phyloP scores from a whole-genome alignment of 2,329 filamentous ascomycete species.

The Microsporum ferrugineum region DNA sequence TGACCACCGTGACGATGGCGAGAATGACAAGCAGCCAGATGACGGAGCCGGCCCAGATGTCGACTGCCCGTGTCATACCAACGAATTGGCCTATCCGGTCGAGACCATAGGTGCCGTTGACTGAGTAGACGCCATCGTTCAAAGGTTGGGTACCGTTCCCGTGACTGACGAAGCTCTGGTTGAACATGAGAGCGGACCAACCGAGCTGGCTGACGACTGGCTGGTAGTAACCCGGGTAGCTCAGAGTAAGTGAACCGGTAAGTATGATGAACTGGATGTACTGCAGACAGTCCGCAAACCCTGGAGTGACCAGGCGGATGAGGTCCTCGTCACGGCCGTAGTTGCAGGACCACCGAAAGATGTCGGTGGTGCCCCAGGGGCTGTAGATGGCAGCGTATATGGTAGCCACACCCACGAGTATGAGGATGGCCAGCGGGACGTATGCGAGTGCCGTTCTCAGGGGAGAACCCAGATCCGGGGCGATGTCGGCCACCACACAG shows the following conservation, averaged over 20 bases:
- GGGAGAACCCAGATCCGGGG: conserved; percentile 63
- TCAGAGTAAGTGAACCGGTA: conserved; percentile 73
- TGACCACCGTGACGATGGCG: conserved; percentile 52
- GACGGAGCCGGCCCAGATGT: conserved; percentile 91
- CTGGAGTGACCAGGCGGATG: conserved; percentile 81
- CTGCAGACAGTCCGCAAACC: conserved; percentile 91
- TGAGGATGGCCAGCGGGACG: conserved; percentile 64
- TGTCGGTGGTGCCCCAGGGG: conserved; percentile 82
- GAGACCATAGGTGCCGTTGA: conserved; percentile 67
- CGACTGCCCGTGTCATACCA: conserved; percentile 61
- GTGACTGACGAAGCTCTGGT: conserved; percentile 70
- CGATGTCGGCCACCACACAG: conserved; percentile 72
- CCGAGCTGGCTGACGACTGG: conserved; percentile 75
- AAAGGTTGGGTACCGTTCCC: conserved; percentile 55
- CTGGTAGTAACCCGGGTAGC: conserved; percentile 90
- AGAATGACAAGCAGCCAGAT: conserved; percentile 78
- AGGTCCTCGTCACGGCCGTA: conserved; percentile 90
- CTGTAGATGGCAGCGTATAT: conserved; percentile 76
- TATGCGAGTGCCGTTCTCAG: conserved; percentile 61
- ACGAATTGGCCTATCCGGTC: conserved; percentile 68
- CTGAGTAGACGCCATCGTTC: conserved; percentile 75
- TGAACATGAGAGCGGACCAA: conserved; percentile 90
- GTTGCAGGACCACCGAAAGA: conserved; percentile 96
- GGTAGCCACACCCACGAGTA: conserved; percentile 71
- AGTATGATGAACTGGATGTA: conserved; percentile 90